Conservation (phyloP, 257 asterid genomes). For the Nemophila menziesii region DNA sequence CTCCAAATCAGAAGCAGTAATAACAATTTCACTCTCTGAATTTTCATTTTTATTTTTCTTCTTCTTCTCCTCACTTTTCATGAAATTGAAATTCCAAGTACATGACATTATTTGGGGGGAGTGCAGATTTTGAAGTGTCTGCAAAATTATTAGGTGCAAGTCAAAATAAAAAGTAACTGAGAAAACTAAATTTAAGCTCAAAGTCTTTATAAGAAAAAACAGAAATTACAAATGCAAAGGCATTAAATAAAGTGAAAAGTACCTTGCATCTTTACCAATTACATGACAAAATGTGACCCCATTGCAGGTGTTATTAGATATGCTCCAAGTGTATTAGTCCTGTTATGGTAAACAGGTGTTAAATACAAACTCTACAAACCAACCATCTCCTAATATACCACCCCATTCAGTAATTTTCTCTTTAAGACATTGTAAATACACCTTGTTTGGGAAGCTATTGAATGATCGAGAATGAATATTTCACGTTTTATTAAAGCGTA, state of each 20-base stretch:
- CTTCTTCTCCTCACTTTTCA: no score
- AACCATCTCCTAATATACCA: conserved; percentile 63
- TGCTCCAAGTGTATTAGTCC: conserved; percentile 72
- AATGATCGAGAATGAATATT: conserved; percentile 20
- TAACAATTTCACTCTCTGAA: no score
- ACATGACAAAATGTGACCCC: conserved; percentile 90
- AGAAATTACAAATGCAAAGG: conserved; percentile 3
- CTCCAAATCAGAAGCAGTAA: no score
- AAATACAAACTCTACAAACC: conserved; percentile 73
- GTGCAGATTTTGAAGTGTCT: no score
- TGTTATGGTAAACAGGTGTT: no score
- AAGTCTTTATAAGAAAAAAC: no score
- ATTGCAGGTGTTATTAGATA: conserved; percentile 73
- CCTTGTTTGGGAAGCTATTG: conserved; percentile 24
- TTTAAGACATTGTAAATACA: conserved; percentile 55
- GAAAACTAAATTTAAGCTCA: no score
- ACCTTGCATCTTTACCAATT: conserved; percentile 97
- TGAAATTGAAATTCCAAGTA: no score
- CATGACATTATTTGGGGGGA: no score
- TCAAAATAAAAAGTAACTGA: no score
- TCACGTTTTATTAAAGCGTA: conserved; percentile 15
- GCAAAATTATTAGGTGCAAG: no score
- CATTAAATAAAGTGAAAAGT: conserved; percentile 2
- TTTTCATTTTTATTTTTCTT: no score
- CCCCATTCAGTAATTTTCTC: conserved; percentile 58